phyloP scores from a whole-genome alignment of 768 basidiomycete genomes.

The Lactarius hengduanensis region DNA sequence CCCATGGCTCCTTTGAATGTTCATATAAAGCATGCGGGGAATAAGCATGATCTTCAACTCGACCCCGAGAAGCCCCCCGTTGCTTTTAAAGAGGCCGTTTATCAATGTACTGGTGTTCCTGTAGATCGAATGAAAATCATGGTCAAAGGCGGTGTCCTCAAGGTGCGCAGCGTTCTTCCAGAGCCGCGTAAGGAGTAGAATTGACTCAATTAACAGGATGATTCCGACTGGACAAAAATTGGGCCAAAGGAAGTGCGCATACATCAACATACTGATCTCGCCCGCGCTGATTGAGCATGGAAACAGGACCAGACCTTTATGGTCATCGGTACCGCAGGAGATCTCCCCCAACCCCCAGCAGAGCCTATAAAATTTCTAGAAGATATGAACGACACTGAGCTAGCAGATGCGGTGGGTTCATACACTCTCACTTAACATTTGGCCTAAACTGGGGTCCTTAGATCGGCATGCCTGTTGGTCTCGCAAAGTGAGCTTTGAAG shows the following conservation, averaged over 20 bases:
- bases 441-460: background rate
- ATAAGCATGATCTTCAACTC: slow-evolving; percentile 66
- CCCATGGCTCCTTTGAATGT: slow-evolving; percentile 70
- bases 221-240: slow-evolving; percentile 82
- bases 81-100: slow-evolving; percentile 82
- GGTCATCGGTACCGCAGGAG: slow-evolving; percentile 92
- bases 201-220: slow-evolving; percentile 53
- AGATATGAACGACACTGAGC: slow-evolving; percentile 83
- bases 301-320: slow-evolving; percentile 84
- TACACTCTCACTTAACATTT: background rate
- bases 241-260: slow-evolving; percentile 70
- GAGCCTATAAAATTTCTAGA: slow-evolving; percentile 82
- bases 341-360: slow-evolving; percentile 84
- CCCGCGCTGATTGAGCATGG: slow-evolving; percentile 4
- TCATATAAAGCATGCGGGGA: slow-evolving; percentile 88
- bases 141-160: slow-evolving; percentile 89
- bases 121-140: slow-evolving; percentile 95
- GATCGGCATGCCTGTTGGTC: slow-evolving; percentile 79
- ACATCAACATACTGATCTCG: background rate
- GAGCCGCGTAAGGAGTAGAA: background rate
- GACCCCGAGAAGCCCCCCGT: slow-evolving; percentile 67
- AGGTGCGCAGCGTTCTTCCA: slow-evolving; percentile 48
- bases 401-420: slow-evolving; percentile 71
- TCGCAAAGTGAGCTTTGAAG: slow-evolving; percentile 58
- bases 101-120: slow-evolving; percentile 81